Evolutionary conservation across 129 eudicot species (phyloP).

Genomic region (Calendula officinalis): DNA sequence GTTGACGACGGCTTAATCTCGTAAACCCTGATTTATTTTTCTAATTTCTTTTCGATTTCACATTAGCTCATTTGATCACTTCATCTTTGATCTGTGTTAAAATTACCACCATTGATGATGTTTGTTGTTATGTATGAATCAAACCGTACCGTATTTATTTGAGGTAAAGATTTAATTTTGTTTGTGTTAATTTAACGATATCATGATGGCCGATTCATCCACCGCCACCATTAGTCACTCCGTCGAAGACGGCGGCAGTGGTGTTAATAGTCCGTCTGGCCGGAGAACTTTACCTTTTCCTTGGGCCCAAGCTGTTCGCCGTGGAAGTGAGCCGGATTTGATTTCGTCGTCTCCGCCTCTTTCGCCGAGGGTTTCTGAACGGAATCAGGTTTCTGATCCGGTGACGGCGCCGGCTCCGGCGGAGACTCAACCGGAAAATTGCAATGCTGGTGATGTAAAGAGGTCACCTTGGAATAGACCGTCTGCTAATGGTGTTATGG

Average conservation of each 20-base stretch:
- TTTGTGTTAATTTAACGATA: not conserved
- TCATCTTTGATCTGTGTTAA: not conserved
- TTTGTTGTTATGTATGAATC: conserved; percentile 6
- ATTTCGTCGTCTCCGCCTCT: not conserved
- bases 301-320: conserved; percentile 53
- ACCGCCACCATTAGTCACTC: conserved; percentile 16
- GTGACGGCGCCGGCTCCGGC: conserved; percentile 1
- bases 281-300: conserved; percentile 26
- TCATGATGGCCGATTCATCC: conserved; percentile 34
- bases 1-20: conserved; percentile 22
- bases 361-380: conserved; percentile 1
- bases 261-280: not conserved
- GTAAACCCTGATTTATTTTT: conserved; percentile 13
- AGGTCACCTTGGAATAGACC: not conserved
- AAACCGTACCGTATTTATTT: not conserved
- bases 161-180: not conserved
- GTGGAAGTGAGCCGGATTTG: conserved; percentile 22
- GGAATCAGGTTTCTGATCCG: conserved; percentile 20
- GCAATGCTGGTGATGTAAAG: conserved; percentile 47
- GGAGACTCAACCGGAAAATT: conserved; percentile 24
- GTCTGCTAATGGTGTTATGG: not conserved
- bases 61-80: conserved; percentile 12
- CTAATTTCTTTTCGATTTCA: not conserved
- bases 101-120: not conserved
- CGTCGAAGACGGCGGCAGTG: conserved; percentile 22